A percentile compares a stretch with the other conserved stretches of the same genome.
Evolutionary conservation across 208 protist species (phyloP).

Genomic region (Leptomonas seymouri): DNA sequence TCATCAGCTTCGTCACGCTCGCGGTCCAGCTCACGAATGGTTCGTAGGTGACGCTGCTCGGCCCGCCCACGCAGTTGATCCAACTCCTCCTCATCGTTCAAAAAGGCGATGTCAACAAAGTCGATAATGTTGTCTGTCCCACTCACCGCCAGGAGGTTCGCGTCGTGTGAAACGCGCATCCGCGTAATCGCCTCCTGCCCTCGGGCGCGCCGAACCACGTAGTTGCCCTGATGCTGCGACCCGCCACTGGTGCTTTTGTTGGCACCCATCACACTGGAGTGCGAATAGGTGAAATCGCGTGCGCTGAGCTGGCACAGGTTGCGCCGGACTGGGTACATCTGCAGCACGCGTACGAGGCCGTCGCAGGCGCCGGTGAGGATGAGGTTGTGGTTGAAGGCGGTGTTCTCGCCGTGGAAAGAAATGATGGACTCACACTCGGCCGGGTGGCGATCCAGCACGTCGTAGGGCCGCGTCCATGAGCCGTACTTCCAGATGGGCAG

Average conservation of each 20-base stretch:
- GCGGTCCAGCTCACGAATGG: conserved; percentile 66
- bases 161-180: conserved; percentile 81
- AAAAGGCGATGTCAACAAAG: conserved; percentile 89
- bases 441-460: conserved; percentile 79
- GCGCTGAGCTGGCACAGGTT: conserved; percentile 89
- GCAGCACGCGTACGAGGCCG: conserved; percentile 83
- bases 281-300: conserved; percentile 84
- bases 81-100: conserved; percentile 75
- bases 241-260: conserved; percentile 33
- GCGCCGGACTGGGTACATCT: conserved; percentile 88
- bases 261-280: conserved; percentile 53
- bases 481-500: conserved; percentile 92
- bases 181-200: conserved; percentile 75
- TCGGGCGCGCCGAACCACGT: conserved; percentile 47
- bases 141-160: conserved; percentile 74
- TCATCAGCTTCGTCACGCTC: conserved; percentile 51
- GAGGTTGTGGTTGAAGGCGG: conserved; percentile 88
- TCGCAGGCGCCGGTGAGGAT: conserved; percentile 89
- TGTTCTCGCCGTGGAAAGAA: conserved; percentile 82
- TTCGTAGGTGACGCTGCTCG: conserved; percentile 80
- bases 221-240: conserved; percentile 38
- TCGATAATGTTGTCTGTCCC: conserved; percentile 85
- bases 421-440: conserved; percentile 86
- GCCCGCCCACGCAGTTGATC: conserved; percentile 72
- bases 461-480: conserved; percentile 87